A percentile compares a stretch with the other conserved stretches of the same genome.
Evolutionary conservation across 129 eudicot genomes (phyloP).

Genomic region (Glebionis coronaria): DNA sequence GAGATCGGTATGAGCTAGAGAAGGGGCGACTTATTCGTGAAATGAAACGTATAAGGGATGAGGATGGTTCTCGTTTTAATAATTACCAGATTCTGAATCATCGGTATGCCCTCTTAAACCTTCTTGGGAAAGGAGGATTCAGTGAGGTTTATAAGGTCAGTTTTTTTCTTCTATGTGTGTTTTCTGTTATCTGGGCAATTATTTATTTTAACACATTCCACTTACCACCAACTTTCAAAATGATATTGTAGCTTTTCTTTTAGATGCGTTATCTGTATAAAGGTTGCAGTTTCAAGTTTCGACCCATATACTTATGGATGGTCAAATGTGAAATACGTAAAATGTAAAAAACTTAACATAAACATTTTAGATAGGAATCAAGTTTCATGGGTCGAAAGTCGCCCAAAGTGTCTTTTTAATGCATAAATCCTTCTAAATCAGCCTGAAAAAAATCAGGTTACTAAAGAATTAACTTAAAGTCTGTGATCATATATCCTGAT

Average conservation of each 20-base stretch:
- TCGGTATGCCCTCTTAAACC: slow-evolving; percentile 90
- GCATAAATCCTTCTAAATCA: background rate
- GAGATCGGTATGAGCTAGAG: slow-evolving; percentile 88
- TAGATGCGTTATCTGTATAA: slow-evolving; percentile 1
- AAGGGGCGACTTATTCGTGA: slow-evolving; percentile 96
- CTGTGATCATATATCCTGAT: background rate
- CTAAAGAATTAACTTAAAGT: background rate
- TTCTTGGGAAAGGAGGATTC: slow-evolving; percentile 97
- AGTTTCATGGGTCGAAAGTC: background rate
- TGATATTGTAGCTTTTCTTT: slow-evolving; percentile 16
- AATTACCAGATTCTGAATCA: slow-evolving; percentile 86
- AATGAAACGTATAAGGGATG: slow-evolving; percentile 98
- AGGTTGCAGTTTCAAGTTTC: background rate
- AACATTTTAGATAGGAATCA: no score
- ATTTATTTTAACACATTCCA: slow-evolving; percentile 3
- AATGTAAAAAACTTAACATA: no score
- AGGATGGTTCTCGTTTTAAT: slow-evolving; percentile 95
- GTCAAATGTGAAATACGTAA: background rate
- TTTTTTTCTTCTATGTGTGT: background rate
- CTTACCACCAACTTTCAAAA: background rate
- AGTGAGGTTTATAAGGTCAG: slow-evolving; percentile 96
- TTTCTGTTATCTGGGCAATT: slow-evolving; percentile 9
- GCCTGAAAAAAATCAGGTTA: no score
- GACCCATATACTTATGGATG: slow-evolving; percentile 7
- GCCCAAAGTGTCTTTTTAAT: background rate